Percentiles rank a stretch among this genome's conserved stretches.
phyloP scores from a whole-genome alignment of 352 stramenopile genomes.

The Globisporangium uncinulatum region DNA sequence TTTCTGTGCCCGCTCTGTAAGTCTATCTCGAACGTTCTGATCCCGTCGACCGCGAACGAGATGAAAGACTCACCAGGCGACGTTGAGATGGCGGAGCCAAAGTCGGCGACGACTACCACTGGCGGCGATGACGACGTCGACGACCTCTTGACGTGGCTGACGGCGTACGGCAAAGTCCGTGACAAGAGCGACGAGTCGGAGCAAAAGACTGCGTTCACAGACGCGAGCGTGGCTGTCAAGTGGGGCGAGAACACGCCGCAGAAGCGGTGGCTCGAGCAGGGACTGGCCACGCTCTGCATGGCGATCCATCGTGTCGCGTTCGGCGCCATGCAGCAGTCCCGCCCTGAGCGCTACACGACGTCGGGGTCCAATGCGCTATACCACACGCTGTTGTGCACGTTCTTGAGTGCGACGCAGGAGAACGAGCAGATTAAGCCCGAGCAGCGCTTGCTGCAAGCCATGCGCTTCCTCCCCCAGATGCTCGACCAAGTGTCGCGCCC shows the following conservation, averaged over 20 bases:
- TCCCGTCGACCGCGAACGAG: slow-evolving; percentile 77
- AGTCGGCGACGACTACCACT: neutral
- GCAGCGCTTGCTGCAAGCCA: slow-evolving; percentile 59
- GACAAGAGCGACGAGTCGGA: slow-evolving; percentile 13
- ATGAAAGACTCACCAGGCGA: slow-evolving; percentile 17
- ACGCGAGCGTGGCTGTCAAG: neutral
- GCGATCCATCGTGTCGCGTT: slow-evolving; percentile 79
- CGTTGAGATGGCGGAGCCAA: neutral
- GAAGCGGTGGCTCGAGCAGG: slow-evolving; percentile 57
- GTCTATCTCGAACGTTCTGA: slow-evolving; percentile 95
- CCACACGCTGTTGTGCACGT: slow-evolving; percentile 74
- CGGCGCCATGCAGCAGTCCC: slow-evolving; percentile 78
- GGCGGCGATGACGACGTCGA: slow-evolving; percentile 10
- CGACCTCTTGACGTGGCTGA: slow-evolving; percentile 46
- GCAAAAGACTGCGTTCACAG: slow-evolving; percentile 17
- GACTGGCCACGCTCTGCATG: slow-evolving; percentile 78
- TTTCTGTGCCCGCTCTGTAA: slow-evolving; percentile 97
- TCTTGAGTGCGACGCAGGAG: slow-evolving; percentile 40
- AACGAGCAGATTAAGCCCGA: slow-evolving; percentile 57
- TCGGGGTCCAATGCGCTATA: slow-evolving; percentile 76
- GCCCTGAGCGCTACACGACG: slow-evolving; percentile 69
- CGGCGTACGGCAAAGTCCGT: slow-evolving; percentile 17
- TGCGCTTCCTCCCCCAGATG: slow-evolving; percentile 75
- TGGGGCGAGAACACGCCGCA: slow-evolving; percentile 21
- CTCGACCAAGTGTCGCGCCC: slow-evolving; percentile 43